Base-by-base conservation (phyloP, 2,329 filamentous ascomycete species). In the Ampelomyces quisqualis region DNA sequence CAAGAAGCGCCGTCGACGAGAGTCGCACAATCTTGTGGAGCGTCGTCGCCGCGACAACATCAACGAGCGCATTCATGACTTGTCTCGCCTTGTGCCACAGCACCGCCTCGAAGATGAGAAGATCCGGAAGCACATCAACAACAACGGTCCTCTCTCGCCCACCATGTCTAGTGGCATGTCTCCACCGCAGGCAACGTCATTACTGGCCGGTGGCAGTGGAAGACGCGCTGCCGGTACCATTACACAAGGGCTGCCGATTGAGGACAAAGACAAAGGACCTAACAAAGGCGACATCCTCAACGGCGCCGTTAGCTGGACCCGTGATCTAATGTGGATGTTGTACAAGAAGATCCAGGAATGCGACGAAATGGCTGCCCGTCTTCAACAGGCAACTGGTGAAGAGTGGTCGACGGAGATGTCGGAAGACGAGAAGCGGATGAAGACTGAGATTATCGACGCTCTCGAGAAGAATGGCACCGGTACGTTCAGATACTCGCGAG, bases 251-350 rank as follows among this genome's bases (percentile, higher is more conserved):
- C 78, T 97, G 20, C 91, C 93, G 0, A 80, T 95, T 23, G 93
- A 98, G 59, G 93, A 97, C 55, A 97, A 97, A 68, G 93, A 98
- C 72, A 97, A 97, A 66, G 93, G 93, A 0, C 93, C 93, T 5
- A 97, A 97, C 76, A 98, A 98, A 73, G 93, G 93, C 34, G 93
- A 98, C 59, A 97, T 98, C 45, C 84, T 98, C 58, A 97, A 97
- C 62, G 91, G 93, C 20, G 88, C 91, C 22, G 93, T 97, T 38
- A 90, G 89, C 70, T 98, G 93, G 93, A 96, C 89, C 47, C 83
- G 91, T 49, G 93, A 98, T 71, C 77, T 98, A 37, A 95, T 97
- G 89, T 97, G 93, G 93, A 85, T 94, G 73, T 75, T 95, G 45
- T 84, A 95, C 63, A 78, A 88, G 62, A 95, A 95, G 72, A 78